Evolutionary conservation across 1,139 yeast genomes (phyloP).

Genomic region (Yamadazyma membranifaciens): DNA sequence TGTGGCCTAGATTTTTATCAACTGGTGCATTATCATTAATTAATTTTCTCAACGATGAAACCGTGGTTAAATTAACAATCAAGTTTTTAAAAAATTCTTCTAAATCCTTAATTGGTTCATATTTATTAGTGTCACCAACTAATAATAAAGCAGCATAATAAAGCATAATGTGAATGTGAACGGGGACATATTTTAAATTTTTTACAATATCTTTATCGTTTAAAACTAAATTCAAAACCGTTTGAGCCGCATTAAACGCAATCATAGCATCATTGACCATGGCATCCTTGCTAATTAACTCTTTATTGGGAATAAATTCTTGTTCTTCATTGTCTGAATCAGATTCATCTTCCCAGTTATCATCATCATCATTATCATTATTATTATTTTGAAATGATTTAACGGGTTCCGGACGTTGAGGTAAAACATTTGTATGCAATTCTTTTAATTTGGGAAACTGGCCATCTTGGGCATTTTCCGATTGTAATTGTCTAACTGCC

Average conservation of each 20-base stretch:
- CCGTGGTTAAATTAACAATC: slow-evolving; percentile 29
- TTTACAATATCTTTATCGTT: slow-evolving; percentile 58
- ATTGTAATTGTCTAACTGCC: slow-evolving; percentile 49
- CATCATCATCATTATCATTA: slow-evolving; percentile 5
- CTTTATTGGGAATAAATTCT: slow-evolving; percentile 38
- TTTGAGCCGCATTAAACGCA: slow-evolving; percentile 63
- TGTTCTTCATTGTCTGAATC: slow-evolving; percentile 23
- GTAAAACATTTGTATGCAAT: slow-evolving; percentile 3
- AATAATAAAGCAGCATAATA: slow-evolving; percentile 64
- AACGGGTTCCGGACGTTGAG: slow-evolving; percentile 5
- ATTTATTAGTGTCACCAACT: slow-evolving; percentile 37
- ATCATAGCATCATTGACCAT: slow-evolving; percentile 41
- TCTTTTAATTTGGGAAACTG: slow-evolving; percentile 42
- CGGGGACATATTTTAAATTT: slow-evolving; percentile 63
- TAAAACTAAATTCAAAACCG: slow-evolving; percentile 57
- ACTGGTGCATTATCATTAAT: slow-evolving; percentile 50
- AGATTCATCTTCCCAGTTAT: slow-evolving; percentile 27
- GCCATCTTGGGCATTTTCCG: slow-evolving; percentile 24
- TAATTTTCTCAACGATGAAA: slow-evolving; percentile 41
- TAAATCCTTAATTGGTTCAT: slow-evolving; percentile 10
- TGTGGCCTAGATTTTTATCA: slow-evolving; percentile 52
- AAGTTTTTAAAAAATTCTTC: slow-evolving; percentile 21
- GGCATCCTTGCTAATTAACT: slow-evolving; percentile 36
- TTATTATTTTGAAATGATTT: slow-evolving; percentile 2
- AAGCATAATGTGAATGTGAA: slow-evolving; percentile 69